Evolutionary conservation across 805 yeast species (phyloP), one percentile per base, ranked within the genome.

Genomic region (Ogataea wickerhamii): DNA sequence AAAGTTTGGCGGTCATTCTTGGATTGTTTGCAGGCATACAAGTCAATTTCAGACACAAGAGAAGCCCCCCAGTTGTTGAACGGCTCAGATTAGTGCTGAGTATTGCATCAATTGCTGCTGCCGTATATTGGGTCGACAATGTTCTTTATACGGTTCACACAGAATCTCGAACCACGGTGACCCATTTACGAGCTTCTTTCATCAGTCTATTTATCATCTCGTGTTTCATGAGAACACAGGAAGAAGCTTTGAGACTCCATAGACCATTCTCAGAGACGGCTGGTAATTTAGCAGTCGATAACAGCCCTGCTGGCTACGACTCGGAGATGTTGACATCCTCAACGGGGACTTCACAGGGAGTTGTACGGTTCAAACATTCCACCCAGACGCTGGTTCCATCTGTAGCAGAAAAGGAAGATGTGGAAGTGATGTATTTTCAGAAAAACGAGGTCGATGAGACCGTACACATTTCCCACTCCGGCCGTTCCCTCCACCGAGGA

Each of bases 331-430:
- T 32, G 14, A 36, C 45, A 10, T 17, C 32, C 14, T 36, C 39
- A 16, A 44, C 43, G 14, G 36, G 30, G 30, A 26, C 37, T 1
- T 34, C 43, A 6, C 40, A 43, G 5, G 17, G 27, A 7, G 38
- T 39, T 5, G 43, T 50, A 8, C 47, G 34, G 18, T 30, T 38
- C 37, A 50, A 47, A 23, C 29, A 34, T 17, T 50, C 55, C 1
- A 43, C 47, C 2, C 52, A 44, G 31, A 50, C 55, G 5, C 40
- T 50, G 30, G 55, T 50, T 2, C 45, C 48, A 6, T 41, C 51
- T 3, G 28, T 47, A 4, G 38, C 41, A 2, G 46, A 44, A 13
- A 27, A 18, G 6, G 32, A 24, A 14, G 36, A 38, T 16, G 28
- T 29, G 22, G 38, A 34, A 18, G 40, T 35, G 10, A 17, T 37